Base-by-base conservation (phyloP, 441 rosid species). In the Gossypium gossypioides region DNA sequence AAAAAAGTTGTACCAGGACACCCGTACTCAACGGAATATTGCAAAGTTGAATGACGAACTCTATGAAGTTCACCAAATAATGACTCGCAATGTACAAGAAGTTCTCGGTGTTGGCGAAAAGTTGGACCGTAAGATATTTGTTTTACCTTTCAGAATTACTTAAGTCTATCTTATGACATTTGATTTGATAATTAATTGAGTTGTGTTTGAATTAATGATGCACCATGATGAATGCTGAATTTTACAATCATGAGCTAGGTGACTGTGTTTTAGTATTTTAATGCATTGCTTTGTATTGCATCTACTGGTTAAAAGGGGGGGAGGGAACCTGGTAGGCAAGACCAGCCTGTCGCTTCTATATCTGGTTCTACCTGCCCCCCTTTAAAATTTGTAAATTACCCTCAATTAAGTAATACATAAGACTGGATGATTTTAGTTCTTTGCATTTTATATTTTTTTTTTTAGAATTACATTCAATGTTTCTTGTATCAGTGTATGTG, bases 101-200 rank as follows among this genome's bases (percentile, higher is more conserved):
- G 99, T 96, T 82, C 88, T 96, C 15, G 99, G 99, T 72, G 97
- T 96, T 70, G 99, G 99, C 76, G 99, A 96, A 86, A 96, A 96
- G 84, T 85, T 93, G 75, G 99, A 96, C 81, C 97, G 98, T 96
- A 88, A 93, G 96, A 72, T 78, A 24, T 78, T 71, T 34, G 52
- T 15, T 32, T 40, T 29, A 73, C 29, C 25, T 72, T 73, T 48
- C 40, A 15, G 21, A 7, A 18, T 56, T 44, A 5, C 24, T 16
- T 75, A 12, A 29, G 63, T 72, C 72, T 16, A 16, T 27, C 46
- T 3, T 44, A 3, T 24, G 6, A 58, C 6, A 13, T 72, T 48
- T 66, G 48, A 10, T 61, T n/a, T 54, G 18, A 16, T 16, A 52
- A 73, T n/a, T 37, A 21, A 18, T 57, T 74, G 12, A 13, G 48